Base-by-base conservation (phyloP, 2,329 filamentous ascomycete genomes). In the Talaromyces sp. region DNA sequence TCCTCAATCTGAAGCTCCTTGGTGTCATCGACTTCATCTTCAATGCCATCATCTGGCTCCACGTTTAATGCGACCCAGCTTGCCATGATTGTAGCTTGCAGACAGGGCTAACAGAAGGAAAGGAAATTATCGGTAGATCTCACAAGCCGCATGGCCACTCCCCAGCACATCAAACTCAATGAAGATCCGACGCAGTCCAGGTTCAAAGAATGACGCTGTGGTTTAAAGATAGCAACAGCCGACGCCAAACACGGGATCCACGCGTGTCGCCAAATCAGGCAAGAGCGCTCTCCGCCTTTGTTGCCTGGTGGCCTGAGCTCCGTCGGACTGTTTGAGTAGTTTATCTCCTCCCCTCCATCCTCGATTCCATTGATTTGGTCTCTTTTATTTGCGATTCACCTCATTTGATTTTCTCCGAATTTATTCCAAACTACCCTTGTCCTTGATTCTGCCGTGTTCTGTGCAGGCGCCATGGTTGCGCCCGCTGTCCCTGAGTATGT, bases 1-100 rank as follows among this genome's bases (percentile, higher is more conserved):
- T 99, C 94, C 67, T 99, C 94, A 67, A 97, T 93, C 80, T 96
- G 92, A 47, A 99, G 86, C 73, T 97, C 93, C 71, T 93, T 94
- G 30, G 92, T 96, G 65, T 94, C 91, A 71, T 99, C 94, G 67
- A 96, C 80, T 74, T 97, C 92, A 65, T 96, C 90, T 69, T 96
- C 91, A 59, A 88, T 80, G 52, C 90, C 90, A 67, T 95, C 90
- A 75, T 97, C 94, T 9, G 90, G 89, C 74, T 97, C 92, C 75
- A 97, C 85, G 71, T 99, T 99, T 73, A 97, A 86, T 48, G 93
- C 90, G 66, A 88, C 86, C 77, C 95, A 97, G 65, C 85, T 82
- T 33, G 79, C 74, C 79, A 80, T 80, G 54, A 40, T 68, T 59
- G 39, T 49, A 59, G 57, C 47, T 62, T 47, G 46, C 54, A 48